Conservation (phyloP, 805 yeast species). For the Kuraishia cidri region DNA sequence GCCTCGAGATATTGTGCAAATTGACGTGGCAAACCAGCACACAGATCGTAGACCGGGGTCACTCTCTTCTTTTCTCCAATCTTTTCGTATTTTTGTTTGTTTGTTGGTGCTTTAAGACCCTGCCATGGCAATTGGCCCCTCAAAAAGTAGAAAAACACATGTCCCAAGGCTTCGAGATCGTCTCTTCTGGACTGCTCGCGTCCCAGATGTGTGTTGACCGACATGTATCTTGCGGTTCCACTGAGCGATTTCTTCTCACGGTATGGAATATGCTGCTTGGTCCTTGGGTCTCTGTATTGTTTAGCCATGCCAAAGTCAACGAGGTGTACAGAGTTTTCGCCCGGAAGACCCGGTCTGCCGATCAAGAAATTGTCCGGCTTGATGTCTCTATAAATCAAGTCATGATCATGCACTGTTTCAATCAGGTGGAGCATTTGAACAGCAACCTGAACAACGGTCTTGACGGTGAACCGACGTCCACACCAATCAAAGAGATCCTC, state of each 20-base stretch:
- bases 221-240: slow-evolving; percentile 99
- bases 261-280: slow-evolving; percentile 93
- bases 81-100: slow-evolving; percentile 94
- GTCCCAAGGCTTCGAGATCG: slow-evolving; percentile 93
- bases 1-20: slow-evolving; percentile 86
- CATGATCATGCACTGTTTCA: slow-evolving; percentile 80
- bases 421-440: slow-evolving; percentile 89
- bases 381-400: slow-evolving; percentile 90
- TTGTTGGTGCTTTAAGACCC: slow-evolving; percentile 96
- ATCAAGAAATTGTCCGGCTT: slow-evolving; percentile 96
- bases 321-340: slow-evolving; percentile 78
- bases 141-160: slow-evolving; percentile 90
- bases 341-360: slow-evolving; percentile 79
- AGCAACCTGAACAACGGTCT: slow-evolving; percentile 90
- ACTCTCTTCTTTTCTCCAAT: slow-evolving; percentile 94
- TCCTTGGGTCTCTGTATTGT: slow-evolving; percentile 92
- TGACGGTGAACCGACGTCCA: slow-evolving; percentile 78
- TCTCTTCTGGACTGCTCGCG: slow-evolving; percentile 96
- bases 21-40: slow-evolving; percentile 86
- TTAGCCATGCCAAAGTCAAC: slow-evolving; percentile 99
- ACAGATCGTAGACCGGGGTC: slow-evolving; percentile 77
- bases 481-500: slow-evolving; percentile 99
- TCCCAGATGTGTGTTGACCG: slow-evolving; percentile 94
- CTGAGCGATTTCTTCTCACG: slow-evolving; percentile 92
- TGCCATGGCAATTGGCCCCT: slow-evolving; percentile 98